Percentiles rank a stretch among this genome's conserved stretches.
Conservation (phyloP, 2,329 filamentous ascomycete genomes). For the Aschersonia sp. region DNA sequence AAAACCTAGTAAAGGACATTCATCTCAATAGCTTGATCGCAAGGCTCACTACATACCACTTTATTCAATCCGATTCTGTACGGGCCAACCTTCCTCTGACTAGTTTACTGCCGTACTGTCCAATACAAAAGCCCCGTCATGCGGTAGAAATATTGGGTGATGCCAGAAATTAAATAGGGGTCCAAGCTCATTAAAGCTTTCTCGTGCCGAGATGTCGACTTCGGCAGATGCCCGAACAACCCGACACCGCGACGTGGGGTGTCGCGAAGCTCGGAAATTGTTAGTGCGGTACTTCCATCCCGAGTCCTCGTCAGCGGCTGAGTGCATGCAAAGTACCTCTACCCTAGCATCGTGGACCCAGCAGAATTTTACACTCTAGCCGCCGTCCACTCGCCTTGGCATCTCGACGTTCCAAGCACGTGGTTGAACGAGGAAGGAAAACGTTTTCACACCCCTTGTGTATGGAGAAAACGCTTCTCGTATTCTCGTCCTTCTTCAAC, state of each 20-base stretch:
- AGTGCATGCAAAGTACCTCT: slow-evolving; percentile 12
- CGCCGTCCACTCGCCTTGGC: too few species aligned
- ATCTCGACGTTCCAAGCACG: too few species aligned
- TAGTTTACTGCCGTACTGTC: too few species aligned
- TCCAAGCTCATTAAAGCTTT: slow-evolving; percentile 1
- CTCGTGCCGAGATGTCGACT: not conserved
- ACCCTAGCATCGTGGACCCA: slow-evolving; percentile 14
- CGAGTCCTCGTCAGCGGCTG: slow-evolving; percentile 8
- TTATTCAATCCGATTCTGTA: too few species aligned
- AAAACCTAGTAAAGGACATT: too few species aligned
- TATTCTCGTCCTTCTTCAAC: too few species aligned
- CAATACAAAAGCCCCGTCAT: not conserved
- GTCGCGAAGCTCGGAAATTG: slow-evolving; percentile 15
- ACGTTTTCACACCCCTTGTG: too few species aligned
- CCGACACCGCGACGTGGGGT: slow-evolving; percentile 1
- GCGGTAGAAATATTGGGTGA: not conserved
- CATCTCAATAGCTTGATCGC: too few species aligned
- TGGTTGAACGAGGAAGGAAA: too few species aligned
- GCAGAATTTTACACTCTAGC: not conserved
- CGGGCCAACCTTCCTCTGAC: too few species aligned
- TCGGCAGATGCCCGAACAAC: slow-evolving; percentile 1
- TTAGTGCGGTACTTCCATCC: slow-evolving; percentile 21
- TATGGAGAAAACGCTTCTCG: too few species aligned
- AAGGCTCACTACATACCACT: too few species aligned
- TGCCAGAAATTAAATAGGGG: not conserved